Base-by-base conservation (phyloP, 2,329 filamentous ascomycete species). In the Diaporthe capsici region DNA sequence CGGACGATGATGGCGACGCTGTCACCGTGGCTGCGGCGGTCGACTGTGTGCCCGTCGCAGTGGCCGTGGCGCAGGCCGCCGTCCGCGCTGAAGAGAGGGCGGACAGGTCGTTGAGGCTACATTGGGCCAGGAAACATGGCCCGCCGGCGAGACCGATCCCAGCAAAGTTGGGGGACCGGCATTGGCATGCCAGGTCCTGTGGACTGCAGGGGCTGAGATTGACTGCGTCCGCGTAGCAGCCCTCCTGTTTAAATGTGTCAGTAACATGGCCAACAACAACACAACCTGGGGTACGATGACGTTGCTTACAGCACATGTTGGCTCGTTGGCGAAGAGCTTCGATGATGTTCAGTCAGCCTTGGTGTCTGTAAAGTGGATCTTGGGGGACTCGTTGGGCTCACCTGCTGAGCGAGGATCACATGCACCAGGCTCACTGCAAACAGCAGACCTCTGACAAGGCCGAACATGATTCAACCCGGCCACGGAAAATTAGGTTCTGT, bases 311-410 rank as follows among this genome's bases (percentile, higher is more conserved):
- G 57, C 71, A 61, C 71, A 72, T 51, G 44, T 28, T 28, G 71
- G 71, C 25, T 72, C 71, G 71, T 61, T 61, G 71, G 57, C 57
- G 22, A 72, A 72, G 20, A 72, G 55, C 71, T 72, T 61, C 5
- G 22, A 12, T 47, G 8, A 22, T 39, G 3, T 28, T 28, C 28
- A 44, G 55, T 72, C 55, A 72, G 71, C 55, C 71, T 63, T 49
- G 57, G 65, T 39, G 51, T 55, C 65, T 72, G 22, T 53, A 13
- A 37, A 22, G 44, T 58, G 22, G 22, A 25, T 25, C 37, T 51
- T 15, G 42, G 8, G 25, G 42, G 13, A 20, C 8, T 37, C n/a
- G 57, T 25, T 51, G 17, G 55, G 42, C 71, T 72, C 57, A 72
- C 71, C 57, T 72, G 71, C 55, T 72, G 71, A 15, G 55, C 71